These are phyloP conservation scores for Teratosphaeria destructans DNA, from an alignment of 2,329 filamentous ascomycete species.

Conservation along the genomic window DNA sequence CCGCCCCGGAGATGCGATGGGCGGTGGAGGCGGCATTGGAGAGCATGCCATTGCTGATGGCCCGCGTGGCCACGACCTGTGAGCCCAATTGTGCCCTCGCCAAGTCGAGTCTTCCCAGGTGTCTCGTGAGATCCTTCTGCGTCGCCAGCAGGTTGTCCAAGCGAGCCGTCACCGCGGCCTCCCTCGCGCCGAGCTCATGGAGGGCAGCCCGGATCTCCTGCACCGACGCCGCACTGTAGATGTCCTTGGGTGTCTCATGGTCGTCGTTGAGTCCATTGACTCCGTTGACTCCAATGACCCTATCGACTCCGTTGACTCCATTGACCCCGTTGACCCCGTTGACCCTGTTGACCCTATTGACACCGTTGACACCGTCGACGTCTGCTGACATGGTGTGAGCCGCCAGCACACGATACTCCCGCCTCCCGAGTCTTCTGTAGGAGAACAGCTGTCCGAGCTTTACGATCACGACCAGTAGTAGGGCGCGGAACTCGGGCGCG, in stretches of 20 bases:
- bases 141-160: conserved; percentile 70
- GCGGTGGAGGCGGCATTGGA: conserved; percentile 77
- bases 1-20: conserved; percentile 71
- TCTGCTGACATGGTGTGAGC: neutral
- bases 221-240: conserved; percentile 63
- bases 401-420: neutral
- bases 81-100: conserved; percentile 79
- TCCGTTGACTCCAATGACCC: no score
- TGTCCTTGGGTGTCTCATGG: conserved; percentile 13
- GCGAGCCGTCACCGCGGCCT: conserved; percentile 61
- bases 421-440: no score
- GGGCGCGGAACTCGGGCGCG: neutral
- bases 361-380: no score
- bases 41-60: conserved; percentile 85
- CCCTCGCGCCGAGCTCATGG: conserved; percentile 62
- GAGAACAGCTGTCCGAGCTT: neutral
- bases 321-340: no score
- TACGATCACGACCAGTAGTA: neutral
- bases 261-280: neutral
- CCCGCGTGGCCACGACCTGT: conserved; percentile 72
- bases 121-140: conserved; percentile 76
- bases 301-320: no score
- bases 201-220: conserved; percentile 72
- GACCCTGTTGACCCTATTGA: no score
- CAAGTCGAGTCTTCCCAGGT: conserved; percentile 78